phyloP scores from a whole-genome alignment of 176 grass and related monocot species.

The Carex parvula region DNA sequence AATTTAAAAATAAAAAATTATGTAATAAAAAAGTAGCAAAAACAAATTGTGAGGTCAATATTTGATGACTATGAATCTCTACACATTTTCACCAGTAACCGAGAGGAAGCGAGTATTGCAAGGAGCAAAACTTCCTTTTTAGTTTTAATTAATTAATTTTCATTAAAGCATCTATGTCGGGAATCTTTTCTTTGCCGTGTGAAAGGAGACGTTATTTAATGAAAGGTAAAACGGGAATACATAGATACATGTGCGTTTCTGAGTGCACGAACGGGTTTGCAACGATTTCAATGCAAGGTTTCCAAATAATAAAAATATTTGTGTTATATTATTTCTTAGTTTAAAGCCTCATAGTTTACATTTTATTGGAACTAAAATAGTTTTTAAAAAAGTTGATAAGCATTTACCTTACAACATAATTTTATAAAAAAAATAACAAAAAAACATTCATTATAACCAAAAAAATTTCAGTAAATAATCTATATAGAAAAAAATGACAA shows the following conservation, averaged over 20 bases:
- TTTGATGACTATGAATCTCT: background rate
- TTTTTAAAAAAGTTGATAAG: too few relatives aligned
- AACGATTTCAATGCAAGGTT: background rate
- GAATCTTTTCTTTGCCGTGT: conserved; percentile 24
- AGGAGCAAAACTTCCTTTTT: background rate
- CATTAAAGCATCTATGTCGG: background rate
- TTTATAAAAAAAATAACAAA: too few relatives aligned
- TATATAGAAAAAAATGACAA: too few relatives aligned
- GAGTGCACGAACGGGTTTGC: conserved; percentile 7
- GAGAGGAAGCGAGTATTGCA: background rate
- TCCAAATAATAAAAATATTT: background rate
- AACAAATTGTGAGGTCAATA: too few relatives aligned
- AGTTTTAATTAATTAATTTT: conserved; percentile 6
- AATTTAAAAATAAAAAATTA: too few relatives aligned
- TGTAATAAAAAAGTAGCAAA: too few relatives aligned
- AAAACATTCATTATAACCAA: too few relatives aligned
- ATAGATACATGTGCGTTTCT: conserved; percentile 14
- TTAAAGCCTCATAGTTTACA: too few relatives aligned
- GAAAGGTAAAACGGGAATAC: background rate
- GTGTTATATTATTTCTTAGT: too few relatives aligned
- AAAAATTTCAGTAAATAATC: too few relatives aligned
- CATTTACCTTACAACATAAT: too few relatives aligned
- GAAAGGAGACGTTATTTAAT: background rate
- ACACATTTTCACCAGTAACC: background rate
- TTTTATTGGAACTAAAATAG: too few relatives aligned